These are phyloP conservation scores for Luffa aegyptiaca DNA, from an alignment of 306 rosid species.

Conservation along the genomic window DNA sequence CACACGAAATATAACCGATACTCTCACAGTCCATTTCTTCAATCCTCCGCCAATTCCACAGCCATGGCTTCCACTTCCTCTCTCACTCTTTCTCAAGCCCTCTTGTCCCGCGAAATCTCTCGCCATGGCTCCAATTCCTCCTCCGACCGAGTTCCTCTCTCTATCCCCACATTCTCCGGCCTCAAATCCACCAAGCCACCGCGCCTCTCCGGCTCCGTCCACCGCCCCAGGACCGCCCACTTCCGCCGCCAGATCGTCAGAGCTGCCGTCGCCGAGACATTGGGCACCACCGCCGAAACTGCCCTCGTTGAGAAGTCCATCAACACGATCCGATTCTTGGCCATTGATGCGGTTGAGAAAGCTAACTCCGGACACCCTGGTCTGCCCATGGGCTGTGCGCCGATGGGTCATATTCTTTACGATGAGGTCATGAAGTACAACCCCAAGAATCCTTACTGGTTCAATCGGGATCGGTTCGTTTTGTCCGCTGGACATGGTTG, in stretches of 20 bases:
- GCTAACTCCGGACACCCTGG: constrained; percentile 98
- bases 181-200: constrained; percentile 43
- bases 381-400: constrained; percentile 97
- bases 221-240: not conserved
- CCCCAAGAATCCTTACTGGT: constrained; percentile 90
- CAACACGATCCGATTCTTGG: constrained; percentile 82
- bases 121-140: constrained; percentile 34
- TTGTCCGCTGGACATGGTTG: constrained; percentile 96
- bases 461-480: constrained; percentile 92
- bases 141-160: constrained; percentile 43
- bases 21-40: constrained; percentile 12
- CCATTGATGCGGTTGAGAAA: constrained; percentile 83
- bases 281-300: constrained; percentile 34
- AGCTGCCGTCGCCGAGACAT: constrained; percentile 41
- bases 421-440: constrained; percentile 86
- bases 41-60: not conserved
- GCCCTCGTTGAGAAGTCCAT: constrained; percentile 70
- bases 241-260: constrained; percentile 18
- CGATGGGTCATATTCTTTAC: constrained; percentile 78
- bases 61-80: constrained; percentile 78
- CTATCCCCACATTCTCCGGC: constrained; percentile 46
- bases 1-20: constrained; percentile 16
- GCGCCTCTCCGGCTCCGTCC: constrained; percentile 17
- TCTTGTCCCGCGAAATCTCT: constrained; percentile 52
- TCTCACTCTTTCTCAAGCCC: constrained; percentile 64